Base-by-base conservation (phyloP, 345 rosid species). In the Geranium rotundifolium region DNA sequence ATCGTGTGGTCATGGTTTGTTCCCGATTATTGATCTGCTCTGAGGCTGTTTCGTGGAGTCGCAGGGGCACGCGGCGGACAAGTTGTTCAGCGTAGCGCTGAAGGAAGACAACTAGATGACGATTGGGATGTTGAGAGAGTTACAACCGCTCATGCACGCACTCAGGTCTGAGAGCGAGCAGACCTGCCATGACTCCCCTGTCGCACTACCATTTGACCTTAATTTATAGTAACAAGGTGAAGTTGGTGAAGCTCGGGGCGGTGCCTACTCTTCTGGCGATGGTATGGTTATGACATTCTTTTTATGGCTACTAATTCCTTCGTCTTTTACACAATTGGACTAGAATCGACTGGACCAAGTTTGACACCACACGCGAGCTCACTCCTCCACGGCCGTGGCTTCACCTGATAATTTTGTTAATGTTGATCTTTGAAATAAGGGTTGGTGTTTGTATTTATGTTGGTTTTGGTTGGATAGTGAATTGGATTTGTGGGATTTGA, bases 61-160 rank as follows among this genome's bases (percentile, higher is more conserved):
- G 10, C 89, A 82, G 62, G 89, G 86, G 20, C 97, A 88, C 67
- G 97, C 90, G 0, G 74, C 85, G 5, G 97, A 91, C 4, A 86
- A 87, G n/a, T 57, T 91, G 30, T 91, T 91, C 62, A 88, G 97
- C 50, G 72, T 91, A 59, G 84, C 96, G 17, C 70, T 88, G 12
- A 95, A 91, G 19, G 90, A 88, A 37, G 84, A 85, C 65, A 91
- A 83, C 69, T 86, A 85, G 71, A 86, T 85, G 80, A 95, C 90
- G 30, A 86, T 88, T 7, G 96, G 91, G 19, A 96, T 83, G 12
- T 70, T 91, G 41, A 96, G 97, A 6, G 97, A 91, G 39, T 69
- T 88, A 59, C 91, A 82, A 68, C 91, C 96, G 12, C 74, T 91
- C 1, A 69, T 91, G 34, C 84, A 83, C 68, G 81, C 85, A 60